Evolutionary conservation across 2,329 filamentous ascomycete species (phyloP).

Genomic region (Aspergillus sp.): DNA sequence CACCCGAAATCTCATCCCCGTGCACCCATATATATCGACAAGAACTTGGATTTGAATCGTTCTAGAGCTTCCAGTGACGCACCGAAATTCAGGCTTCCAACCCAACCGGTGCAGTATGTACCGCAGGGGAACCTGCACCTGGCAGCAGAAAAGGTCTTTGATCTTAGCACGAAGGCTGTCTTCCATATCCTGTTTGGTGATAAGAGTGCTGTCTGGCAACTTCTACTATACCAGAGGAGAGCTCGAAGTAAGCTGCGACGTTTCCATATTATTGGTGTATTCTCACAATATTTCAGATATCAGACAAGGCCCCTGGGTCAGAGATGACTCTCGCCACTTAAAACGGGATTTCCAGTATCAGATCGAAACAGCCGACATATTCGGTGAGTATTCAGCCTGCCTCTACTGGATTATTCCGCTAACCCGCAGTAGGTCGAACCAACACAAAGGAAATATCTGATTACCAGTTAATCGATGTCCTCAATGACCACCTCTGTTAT

Average conservation of each 20-base stretch:
- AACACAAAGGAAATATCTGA: conserved; percentile 69
- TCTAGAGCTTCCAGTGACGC: conserved; percentile 42
- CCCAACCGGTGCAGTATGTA: conserved; percentile 77
- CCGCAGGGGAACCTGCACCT: conserved; percentile 77
- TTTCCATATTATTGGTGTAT: not conserved
- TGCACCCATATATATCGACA: conserved; percentile 61
- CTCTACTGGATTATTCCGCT: not conserved
- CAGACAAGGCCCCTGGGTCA: conserved; percentile 80
- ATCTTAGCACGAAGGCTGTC: conserved; percentile 87
- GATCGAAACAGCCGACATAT: conserved; percentile 65
- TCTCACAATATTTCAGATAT: conserved; percentile 55
- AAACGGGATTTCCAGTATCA: conserved; percentile 79
- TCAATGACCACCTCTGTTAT: conserved; percentile 73
- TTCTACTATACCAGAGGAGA: conserved; percentile 79
- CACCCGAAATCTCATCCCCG: conserved; percentile 52
- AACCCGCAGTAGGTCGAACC: conserved; percentile 39
- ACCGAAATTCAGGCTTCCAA: conserved; percentile 77
- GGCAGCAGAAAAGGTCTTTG: conserved; percentile 77
- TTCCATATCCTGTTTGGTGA: conserved; percentile 98
- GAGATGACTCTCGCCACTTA: conserved; percentile 68
- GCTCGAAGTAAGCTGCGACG: conserved; percentile 55
- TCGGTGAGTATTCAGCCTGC: conserved; percentile 46
- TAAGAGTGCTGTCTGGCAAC: conserved; percentile 90
- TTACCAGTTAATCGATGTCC: conserved; percentile 81
- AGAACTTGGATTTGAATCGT: conserved; percentile 54